phyloP scores from a whole-genome alignment of 73 alveolate species.

The Stentor roeselii region DNA sequence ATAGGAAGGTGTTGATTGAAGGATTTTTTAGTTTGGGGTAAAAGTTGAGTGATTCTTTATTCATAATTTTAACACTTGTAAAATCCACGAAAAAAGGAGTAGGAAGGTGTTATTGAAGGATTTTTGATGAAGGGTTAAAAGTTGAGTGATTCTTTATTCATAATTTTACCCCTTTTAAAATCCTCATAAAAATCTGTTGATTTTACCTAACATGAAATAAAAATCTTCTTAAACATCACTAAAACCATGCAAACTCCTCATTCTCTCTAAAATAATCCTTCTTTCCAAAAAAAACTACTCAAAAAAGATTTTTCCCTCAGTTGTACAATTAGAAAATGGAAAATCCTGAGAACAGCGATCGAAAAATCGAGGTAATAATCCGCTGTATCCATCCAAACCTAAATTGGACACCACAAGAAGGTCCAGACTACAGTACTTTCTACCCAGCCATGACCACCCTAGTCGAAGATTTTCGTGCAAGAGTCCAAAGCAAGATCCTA shows the following conservation, averaged over 20 bases:
- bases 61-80: no score
- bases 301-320: background rate
- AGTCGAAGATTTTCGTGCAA: conserved; percentile 4
- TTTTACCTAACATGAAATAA: no score
- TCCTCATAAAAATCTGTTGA: background rate
- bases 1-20: background rate
- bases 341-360: background rate
- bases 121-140: background rate
- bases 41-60: background rate
- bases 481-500: background rate
- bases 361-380: conserved; percentile 5
- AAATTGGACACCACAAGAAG: conserved; percentile 3
- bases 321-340: background rate
- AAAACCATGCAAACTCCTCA: background rate
- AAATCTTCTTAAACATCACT: background rate
- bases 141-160: background rate
- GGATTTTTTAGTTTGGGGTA: background rate
- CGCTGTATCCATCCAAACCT: conserved; percentile 13
- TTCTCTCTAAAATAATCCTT: background rate
- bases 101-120: background rate
- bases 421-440: conserved; percentile 5
- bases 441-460: background rate
- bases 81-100: background rate
- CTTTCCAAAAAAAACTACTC: background rate
- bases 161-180: background rate